Percentiles rank a stretch among this genome's conserved stretches.
These are phyloP conservation scores for Clavispora santaluciae DNA, from an alignment of 805 yeast species.

Conservation along the genomic window DNA sequence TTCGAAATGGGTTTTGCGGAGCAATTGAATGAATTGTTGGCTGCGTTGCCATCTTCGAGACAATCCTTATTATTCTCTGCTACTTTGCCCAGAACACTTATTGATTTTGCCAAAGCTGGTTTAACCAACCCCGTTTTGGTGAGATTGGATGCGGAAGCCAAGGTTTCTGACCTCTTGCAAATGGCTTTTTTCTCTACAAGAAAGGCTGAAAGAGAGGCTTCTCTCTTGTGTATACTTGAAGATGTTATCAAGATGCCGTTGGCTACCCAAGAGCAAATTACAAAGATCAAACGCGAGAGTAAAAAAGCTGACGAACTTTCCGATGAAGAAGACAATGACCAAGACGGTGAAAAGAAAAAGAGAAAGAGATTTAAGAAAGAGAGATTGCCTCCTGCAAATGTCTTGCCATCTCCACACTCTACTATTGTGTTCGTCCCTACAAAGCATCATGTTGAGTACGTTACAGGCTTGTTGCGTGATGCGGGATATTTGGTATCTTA, in stretches of 20 bases:
- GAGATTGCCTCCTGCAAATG: conserved; percentile 73
- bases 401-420: conserved; percentile 76
- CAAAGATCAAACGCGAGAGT: conserved; percentile 45
- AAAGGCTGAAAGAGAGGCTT: conserved; percentile 85
- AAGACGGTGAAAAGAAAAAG: conserved; percentile 22
- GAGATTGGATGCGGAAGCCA: conserved; percentile 87
- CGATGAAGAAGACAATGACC: conserved; percentile 33
- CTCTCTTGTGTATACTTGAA: conserved; percentile 68
- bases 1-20: conserved; percentile 96
- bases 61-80: conserved; percentile 93
- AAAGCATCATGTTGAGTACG: conserved; percentile 94
- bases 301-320: conserved; percentile 45
- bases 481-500: conserved; percentile 86
- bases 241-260: conserved; percentile 80
- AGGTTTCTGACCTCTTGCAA: conserved; percentile 84
- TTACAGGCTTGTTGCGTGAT: conserved; percentile 61
- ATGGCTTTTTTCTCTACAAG: conserved; percentile 83
- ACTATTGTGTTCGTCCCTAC: conserved; percentile 96
- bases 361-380: conserved; percentile 44
- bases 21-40: conserved; percentile 83
- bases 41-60: conserved; percentile 73
- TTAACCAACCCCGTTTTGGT: conserved; percentile 87
- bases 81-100: conserved; percentile 85
- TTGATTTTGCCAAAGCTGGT: conserved; percentile 97
- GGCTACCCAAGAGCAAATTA: conserved; percentile 66